These are phyloP conservation scores for Globisporangium acanthophoron DNA, from an alignment of 352 stramenopile species.

Conservation along the genomic window DNA sequence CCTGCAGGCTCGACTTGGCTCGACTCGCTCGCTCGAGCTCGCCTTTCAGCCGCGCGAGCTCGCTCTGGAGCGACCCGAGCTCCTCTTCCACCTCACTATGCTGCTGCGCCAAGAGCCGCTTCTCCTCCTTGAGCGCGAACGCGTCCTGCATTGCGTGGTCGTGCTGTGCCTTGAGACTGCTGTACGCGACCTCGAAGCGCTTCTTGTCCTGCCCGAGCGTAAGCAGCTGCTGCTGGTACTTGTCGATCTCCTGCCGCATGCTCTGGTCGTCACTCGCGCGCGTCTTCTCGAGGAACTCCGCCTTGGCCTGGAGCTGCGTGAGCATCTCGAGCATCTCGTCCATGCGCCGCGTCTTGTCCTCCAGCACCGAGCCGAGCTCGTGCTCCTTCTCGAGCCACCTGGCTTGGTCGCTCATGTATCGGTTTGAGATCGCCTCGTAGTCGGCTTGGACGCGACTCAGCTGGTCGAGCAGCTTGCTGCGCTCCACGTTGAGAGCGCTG, in stretches of 20 bases:
- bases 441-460: slow-evolving; percentile 19
- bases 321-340: slow-evolving; percentile 67
- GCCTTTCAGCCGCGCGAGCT: slow-evolving; percentile 21
- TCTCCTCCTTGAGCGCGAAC: slow-evolving; percentile 29
- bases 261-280: slow-evolving; percentile 31
- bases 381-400: slow-evolving; percentile 26
- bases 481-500: slow-evolving; percentile 16
- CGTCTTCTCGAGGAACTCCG: slow-evolving; percentile 46
- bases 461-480: slow-evolving; percentile 10
- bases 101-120: slow-evolving; percentile 17
- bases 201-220: slow-evolving; percentile 32
- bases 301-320: slow-evolving; percentile 43
- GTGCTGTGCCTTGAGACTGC: slow-evolving; percentile 18
- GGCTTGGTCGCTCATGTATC: slow-evolving; percentile 22
- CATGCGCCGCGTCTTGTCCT: slow-evolving; percentile 45
- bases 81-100: slow-evolving; percentile 33
- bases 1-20: slow-evolving; percentile 41
- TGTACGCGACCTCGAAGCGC: slow-evolving; percentile 23
- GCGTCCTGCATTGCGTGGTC: slow-evolving; percentile 26
- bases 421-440: slow-evolving; percentile 17
- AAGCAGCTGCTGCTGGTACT: slow-evolving; percentile 30
- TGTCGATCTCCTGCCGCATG: slow-evolving; percentile 31
- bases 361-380: slow-evolving; percentile 22
- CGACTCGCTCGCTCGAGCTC: slow-evolving; percentile 43
- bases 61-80: slow-evolving; percentile 10